Evolutionary conservation across 345 rosid species (phyloP), one percentile per base, ranked within the genome.

Genomic region (Citrus glauca): DNA sequence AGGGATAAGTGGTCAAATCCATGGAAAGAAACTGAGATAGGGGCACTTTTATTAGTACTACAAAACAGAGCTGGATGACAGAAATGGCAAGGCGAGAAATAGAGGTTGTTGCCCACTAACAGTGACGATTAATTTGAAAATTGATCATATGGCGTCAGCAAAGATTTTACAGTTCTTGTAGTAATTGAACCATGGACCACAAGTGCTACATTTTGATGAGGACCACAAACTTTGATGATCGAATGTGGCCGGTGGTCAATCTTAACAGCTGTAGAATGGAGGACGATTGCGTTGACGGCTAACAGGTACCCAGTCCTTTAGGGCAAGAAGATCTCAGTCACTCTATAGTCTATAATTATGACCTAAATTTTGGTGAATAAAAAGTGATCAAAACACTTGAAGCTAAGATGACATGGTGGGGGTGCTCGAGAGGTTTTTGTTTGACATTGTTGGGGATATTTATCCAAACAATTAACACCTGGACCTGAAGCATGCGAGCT

Each of bases 181-280:
- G 24, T 67, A 27, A 77, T 10, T 33, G 24, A 28, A 48, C 14
- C 69, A 62, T 70, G 85, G 81, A 77, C 74, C 78, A 61, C 71
- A 24, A 56, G 24, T 28, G 64, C n/a, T 68, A 35, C 6, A 40
- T 35, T 70, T 17, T 11, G 72, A 30, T 11, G 72, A 30, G 69
- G 69, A 68, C 84, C 80, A 76, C 84, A 35, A 68, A 73, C 66
- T 17, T 53, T 33, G 65, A 69, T 65, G 76, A 25, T 59, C 78
- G 33, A 35, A 73, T 28, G 35, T 59, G 79, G 85, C 72, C 75
- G 80, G 84, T 78, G 80, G 80, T 75, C 79, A 73, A 73, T 76
- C 50, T 55, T 75, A 73, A 42, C 73, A 74, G 65, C 53, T 19
- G 28, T 24, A 35, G 67, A 72, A 27, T 16, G 33, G 68, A 37